Evolutionary conservation across 208 protist species (phyloP), one percentile per base, ranked within the genome.

Genomic region (Balamuthia mandrillaris): DNA sequence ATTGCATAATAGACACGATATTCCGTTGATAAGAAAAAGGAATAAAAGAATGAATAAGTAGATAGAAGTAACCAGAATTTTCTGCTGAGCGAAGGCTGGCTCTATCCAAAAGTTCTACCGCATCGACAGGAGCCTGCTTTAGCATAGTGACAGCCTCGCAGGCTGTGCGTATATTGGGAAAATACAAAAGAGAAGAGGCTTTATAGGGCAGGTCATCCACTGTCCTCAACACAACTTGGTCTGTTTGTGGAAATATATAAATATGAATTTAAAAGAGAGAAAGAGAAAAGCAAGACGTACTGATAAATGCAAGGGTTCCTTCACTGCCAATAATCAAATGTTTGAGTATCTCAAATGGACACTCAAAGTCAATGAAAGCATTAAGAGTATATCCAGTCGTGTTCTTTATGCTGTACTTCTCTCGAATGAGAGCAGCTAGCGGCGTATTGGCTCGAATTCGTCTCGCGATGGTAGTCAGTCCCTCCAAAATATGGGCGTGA

Each of bases 311-410:
- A 3, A 91, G 72, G 7, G 89, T 91, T 31, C 89, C 89, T 54
- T 91, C 89, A 39, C 82, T 88, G 5, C 89, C 89, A 10, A 91
- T 60, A 35, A 91, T 85, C 33, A 91, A n/a, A 51, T 90, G 81
- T 68, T 90, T 90, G 60, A 91, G 60, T 35, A 91, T 91, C 52
- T 91, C 87, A n/a, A 90, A 51, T 0, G 89, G 87, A 24, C 89
- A 74, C 1, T 66, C 47, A 49, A 87, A 90, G 68, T 91, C 89
- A 41, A 77, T 84, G 21, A 91, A 78, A 54, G 89, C 82, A 52
- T 91, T 91, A 60, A 91, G 86, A 33, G 47, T 54, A 85, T 91
- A 91, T 12, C 89, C 89, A 3, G 89, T 91, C 41, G 89, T 91
- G 88, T 79, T 84, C 82, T 91, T 91, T 45, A 91, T 90, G 41